Evolutionary conservation across 805 yeast genomes (phyloP).

Genomic region (Candida multigemmis): DNA sequence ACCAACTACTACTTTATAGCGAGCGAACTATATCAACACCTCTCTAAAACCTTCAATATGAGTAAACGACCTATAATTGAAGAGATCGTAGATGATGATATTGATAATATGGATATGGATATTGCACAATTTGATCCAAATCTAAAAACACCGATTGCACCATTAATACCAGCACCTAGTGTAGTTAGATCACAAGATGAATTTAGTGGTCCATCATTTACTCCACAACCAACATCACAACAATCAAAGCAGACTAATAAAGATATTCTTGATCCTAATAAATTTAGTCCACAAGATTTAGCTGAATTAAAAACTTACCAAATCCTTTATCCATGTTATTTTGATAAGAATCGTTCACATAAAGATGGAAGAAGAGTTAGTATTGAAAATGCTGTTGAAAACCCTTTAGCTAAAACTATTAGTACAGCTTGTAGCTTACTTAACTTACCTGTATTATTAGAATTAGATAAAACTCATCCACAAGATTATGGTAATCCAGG

Average conservation of each 20-base stretch:
- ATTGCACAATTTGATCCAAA: constrained; percentile 77
- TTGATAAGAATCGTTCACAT: constrained; percentile 69
- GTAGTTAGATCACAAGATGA: constrained; percentile 55
- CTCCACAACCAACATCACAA: constrained; percentile 15
- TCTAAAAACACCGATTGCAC: constrained; percentile 63
- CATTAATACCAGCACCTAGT: constrained; percentile 47
- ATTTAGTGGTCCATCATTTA: constrained; percentile 17
- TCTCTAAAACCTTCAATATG: constrained; percentile 11
- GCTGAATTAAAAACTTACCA: constrained; percentile 64
- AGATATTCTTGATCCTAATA: constrained; percentile 20
- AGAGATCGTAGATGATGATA: constrained; percentile 74
- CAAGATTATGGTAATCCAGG: constrained; percentile 98
- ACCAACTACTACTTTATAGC: too few relatives aligned
- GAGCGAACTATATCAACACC: background rate
- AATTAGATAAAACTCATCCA: constrained; percentile 85
- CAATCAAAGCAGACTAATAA: constrained; percentile 7
- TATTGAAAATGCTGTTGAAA: constrained; percentile 58
- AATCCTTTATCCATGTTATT: constrained; percentile 84
- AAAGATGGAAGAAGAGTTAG: constrained; percentile 80
- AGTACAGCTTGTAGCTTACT: constrained; percentile 59
- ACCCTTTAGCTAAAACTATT: constrained; percentile 80
- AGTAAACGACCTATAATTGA: constrained; percentile 60
- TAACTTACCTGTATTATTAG: constrained; percentile 40
- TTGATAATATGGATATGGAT: constrained; percentile 91
- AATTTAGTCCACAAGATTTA: constrained; percentile 45